These are phyloP conservation scores for Kazachstania sp. DNA, from an alignment of 1,139 yeast genomes.

Conservation along the genomic window DNA sequence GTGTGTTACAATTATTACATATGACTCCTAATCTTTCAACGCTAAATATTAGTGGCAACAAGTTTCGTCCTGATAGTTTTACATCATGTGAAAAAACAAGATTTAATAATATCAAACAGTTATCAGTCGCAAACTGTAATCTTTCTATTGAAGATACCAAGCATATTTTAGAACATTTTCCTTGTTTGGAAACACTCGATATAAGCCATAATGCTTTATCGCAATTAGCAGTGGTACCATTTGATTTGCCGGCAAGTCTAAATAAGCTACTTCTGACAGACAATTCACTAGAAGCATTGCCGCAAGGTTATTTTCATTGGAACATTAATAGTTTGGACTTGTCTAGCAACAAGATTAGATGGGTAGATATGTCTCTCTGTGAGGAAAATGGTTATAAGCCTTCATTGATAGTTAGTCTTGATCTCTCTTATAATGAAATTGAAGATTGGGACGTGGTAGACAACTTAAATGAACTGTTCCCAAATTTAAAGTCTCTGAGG, in stretches of 20 bases:
- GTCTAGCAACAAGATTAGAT: neutral
- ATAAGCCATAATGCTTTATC: slow-evolving; percentile 43
- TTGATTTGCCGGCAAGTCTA: slow-evolving; percentile 29
- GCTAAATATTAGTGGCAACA: slow-evolving; percentile 57
- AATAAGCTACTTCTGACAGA: slow-evolving; percentile 2
- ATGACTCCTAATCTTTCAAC: slow-evolving; percentile 27
- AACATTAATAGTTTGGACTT: neutral
- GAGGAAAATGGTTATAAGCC: neutral
- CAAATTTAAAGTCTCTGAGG: slow-evolving; percentile 38
- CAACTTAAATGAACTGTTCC: slow-evolving; percentile 30
- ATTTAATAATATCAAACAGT: slow-evolving; percentile 16
- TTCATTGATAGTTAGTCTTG: slow-evolving; percentile 5
- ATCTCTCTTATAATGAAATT: slow-evolving; percentile 13
- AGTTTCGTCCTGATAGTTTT: slow-evolving; percentile 31
- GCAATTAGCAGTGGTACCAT: slow-evolving; percentile 3
- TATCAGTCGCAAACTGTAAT: slow-evolving; percentile 36
- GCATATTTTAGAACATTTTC: slow-evolving; percentile 35
- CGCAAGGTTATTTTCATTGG: neutral
- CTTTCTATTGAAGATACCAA: slow-evolving; percentile 25
- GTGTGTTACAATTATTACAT: slow-evolving; percentile 35
- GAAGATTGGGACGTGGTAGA: slow-evolving; percentile 46
- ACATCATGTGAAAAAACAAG: too few relatives aligned
- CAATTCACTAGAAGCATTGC: slow-evolving; percentile 1
- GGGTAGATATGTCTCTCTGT: neutral
- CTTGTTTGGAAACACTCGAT: slow-evolving; percentile 37